Evolutionary conservation across 352 stramenopile species (phyloP).

Genomic region (Discostella stelligera): DNA sequence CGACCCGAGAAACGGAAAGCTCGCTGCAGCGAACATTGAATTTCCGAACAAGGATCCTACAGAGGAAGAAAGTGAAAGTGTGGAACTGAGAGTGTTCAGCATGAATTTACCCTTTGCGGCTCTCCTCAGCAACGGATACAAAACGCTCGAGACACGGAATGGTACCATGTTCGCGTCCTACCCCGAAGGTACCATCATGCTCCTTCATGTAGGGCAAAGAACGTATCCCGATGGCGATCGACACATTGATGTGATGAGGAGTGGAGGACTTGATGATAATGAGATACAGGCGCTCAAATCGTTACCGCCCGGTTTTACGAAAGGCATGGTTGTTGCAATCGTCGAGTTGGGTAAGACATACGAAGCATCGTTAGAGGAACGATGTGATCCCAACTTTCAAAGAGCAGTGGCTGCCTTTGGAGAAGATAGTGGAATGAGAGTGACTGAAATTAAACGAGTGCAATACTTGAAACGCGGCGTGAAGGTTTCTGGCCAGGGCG

Average conservation of each 20-base stretch:
- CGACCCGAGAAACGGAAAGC: constrained; percentile 45
- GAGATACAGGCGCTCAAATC: constrained; percentile 61
- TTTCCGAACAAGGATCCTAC: constrained; percentile 18
- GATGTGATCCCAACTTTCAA: constrained; percentile 58
- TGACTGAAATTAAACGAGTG: constrained; percentile 68
- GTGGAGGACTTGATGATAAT: constrained; percentile 45
- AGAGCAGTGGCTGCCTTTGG: constrained; percentile 59
- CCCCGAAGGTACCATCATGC: constrained; percentile 66
- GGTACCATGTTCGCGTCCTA: constrained; percentile 72
- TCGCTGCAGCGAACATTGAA: constrained; percentile 43
- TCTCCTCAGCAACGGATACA: constrained; percentile 75
- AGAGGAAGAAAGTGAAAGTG: constrained; percentile 11
- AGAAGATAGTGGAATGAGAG: constrained; percentile 56
- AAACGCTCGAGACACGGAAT: constrained; percentile 79
- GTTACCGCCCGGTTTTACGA: constrained; percentile 54
- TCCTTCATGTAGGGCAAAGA: constrained; percentile 71
- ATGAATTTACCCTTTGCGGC: constrained; percentile 81
- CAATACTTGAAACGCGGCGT: constrained; percentile 58
- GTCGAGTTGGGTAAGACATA: constrained; percentile 69
- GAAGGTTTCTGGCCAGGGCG: constrained; percentile 44
- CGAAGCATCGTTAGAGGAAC: constrained; percentile 59
- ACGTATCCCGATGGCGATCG: constrained; percentile 69
- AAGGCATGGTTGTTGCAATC: constrained; percentile 67
- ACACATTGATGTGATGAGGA: constrained; percentile 71
- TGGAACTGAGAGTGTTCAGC: constrained; percentile 64